Base-by-base conservation (phyloP, 495 filamentous ascomycete species). In the Staphylotrichum longicolle region DNA sequence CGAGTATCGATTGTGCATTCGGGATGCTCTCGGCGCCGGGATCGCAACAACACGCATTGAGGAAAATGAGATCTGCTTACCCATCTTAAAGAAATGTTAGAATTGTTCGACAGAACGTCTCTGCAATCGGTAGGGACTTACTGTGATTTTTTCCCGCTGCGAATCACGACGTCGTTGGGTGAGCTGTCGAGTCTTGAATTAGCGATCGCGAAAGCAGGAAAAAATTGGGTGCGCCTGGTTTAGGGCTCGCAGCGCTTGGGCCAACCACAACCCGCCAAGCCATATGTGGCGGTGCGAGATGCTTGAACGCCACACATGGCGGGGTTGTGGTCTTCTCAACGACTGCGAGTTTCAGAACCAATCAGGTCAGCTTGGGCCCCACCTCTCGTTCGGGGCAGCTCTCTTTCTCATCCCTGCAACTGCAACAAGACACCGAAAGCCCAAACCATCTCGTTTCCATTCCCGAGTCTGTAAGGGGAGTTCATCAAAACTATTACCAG, bases 61-160 rank as follows among this genome's bases (percentile, higher is more conserved):
- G 46, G 41, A 67, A 71, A 63, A 63, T 53, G 54, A 69, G 60
- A 50, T 59, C 61, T 61, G 75, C 78, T 80, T 80, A 80, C 78
- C 78, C 78, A 80, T 80, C 78, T 80, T n/a, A 57, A 57, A 63
- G 4, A 39, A 55, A 62, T 61, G 64, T 78, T 62, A 74, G 72
- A 62, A 46, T 53, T 0, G 14, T 49, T 35, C 35, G 30, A 40
- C 4, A 39, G 15, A 30, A 35, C n/a, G 14, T 49, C 30, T 42
- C 30, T 11, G 15, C 27, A 37, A 49, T 35, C 42, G 48, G 10
- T 50, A 41, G 58, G 57, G 39, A 71, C 78, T 68, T 75, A 80
- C 78, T 75, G 65, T 80, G 75, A 74, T 64, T 66, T 51, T 65
- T 70, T 64, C 68, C 63, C 67, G 68, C 65, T 66, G 57, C 63